Evolutionary conservation across 2,329 filamentous ascomycete genomes (phyloP), one percentile per base, ranked within the genome.

Genomic region (Zymoseptoria ardabiliae): DNA sequence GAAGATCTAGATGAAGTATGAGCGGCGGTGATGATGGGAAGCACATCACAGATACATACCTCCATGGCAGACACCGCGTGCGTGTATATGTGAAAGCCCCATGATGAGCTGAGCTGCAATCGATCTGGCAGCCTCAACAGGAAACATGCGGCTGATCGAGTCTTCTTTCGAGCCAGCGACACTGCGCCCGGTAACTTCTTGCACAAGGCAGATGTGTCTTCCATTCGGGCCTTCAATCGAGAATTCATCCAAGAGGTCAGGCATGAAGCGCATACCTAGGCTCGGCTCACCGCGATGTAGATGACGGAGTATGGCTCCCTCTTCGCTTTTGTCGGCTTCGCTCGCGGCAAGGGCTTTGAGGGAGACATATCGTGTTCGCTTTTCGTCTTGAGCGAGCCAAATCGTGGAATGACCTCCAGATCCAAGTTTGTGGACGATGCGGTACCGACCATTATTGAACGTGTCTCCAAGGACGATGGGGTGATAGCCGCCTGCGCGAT

Each of bases 371-470:
- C 41, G 35, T 4, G 10, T 30, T 5, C 21, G 30, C 28, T 4
- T 7, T 5, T 13, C 8, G 51, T 58, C 53, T 35, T 35, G 49
- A 30, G 56, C 59, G 13, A 58, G 56, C 59, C 59, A 58, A n/a
- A 58, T 54, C 11, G 59, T 61, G 17, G 59, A 61, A 45, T 19
- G 54, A 9, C 53, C 53, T 23, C 59, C 59, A 19, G 50, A 45
- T 6, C 59, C 59, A 9, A 61, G 56, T 17, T 61, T 61, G 9
- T 41, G 53, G 23, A 61, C 9, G 35, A 61, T 48, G 22, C 23
- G 41, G 28, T 61, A 61, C 2, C 56, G 56, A 11, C 35, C 35
- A 10, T 54, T 50, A 23, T 53, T 25, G 50, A 53, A 53, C 6
- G 21, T 53, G 22, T 53, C 50, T 21, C 50, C 50, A 4, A 53